Base-by-base conservation (phyloP, 495 filamentous ascomycete species). In the Penicillium pulvis region DNA sequence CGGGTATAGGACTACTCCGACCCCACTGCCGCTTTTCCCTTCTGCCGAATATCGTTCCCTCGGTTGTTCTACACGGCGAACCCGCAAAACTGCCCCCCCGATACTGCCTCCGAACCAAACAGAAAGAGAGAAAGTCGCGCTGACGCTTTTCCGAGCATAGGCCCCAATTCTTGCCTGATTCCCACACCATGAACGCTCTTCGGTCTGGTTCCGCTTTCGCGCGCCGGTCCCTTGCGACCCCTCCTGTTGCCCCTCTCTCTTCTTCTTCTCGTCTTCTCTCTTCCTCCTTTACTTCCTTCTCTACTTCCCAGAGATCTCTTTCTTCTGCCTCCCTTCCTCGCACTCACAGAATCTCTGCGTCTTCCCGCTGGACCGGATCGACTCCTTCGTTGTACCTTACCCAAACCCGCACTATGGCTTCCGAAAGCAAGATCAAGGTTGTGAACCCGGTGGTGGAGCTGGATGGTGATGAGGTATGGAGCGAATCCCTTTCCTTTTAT, bases 381-480 rank as follows among this genome's bases (percentile, higher is more conserved):
- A 67, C 56, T 53, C 60, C 66, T 41, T 59, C 68, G 17, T 42
- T 71, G 59, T 64, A 67, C 56, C 56, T 66, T 46, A 67, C 61
- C 53, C 74, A 78, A 73, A 61, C 59, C 64, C 77, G 77, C 75
- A 79, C 65, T 48, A 78, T 80, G 77, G 73, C 77, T 56, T 71
- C 75, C 61, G 73, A 77, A 61, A 62, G 51, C 61, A 97, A 96
- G 86, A 97, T 97, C 81, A 91, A 94, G 82, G 93, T 97, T 72
- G 88, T 93, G 85, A 98, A 95, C 77, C 94, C 94, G 58, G 86
- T 98, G 69, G 94, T 98, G 75, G 91, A 93, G 75, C 82, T 98
- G 70, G 94, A 98, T 75, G 94, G 94, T 67, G 94, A 98, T 82
- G 94, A 98, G 79, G 79, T 81, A 77, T 56, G 76, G 63, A 30